Evolutionary conservation across 257 asterid genomes (phyloP), one percentile per base, ranked within the genome.

Genomic region (Voacanga thouarsii): DNA sequence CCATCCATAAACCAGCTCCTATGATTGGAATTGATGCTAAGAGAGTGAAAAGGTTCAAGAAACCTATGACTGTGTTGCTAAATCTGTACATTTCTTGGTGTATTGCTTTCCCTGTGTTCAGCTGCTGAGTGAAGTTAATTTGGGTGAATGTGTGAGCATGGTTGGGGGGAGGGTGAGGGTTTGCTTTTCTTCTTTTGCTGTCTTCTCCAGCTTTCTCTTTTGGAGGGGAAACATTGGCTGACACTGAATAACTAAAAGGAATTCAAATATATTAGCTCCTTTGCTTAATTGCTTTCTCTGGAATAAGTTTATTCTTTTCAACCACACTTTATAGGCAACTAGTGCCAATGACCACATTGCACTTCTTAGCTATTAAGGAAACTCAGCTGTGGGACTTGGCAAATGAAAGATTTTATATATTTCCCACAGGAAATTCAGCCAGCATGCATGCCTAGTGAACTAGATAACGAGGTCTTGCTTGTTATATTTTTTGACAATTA

Each of bases 1-100:
- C 91, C 97, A 96, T 89, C 98, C 98, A 96, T 8, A 96, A 55
- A 9, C 99, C 98, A 0, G 99, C 98, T 2, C 99, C 99, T 74
- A 96, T 96, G 37, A 96, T 93, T 10, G 99, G 99, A 11, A 96
- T 92, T 7, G 99, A 96, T 45, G 97, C 96, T 21, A 96, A 69
- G 10, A 96, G 95, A 6, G 98, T 93, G 87, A 96, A 80, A 60
- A 96, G 95, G 87, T 96, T 96, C 79, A 96, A 75, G 83, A 96
- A 90, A 6, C 99, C 99, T 71, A 93, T 96, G 19, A 96, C 84
- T 0, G 97, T 87, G 96, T 96, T 96, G 88, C 99, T 96, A 24
- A 93, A 83, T 63, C 98, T 80, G 78, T 92, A 84, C 97, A 93
- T 91, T 21, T 26, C 71, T 72, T 19, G 60, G 26, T 74, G 5